phyloP scores from a whole-genome alignment of 352 stramenopile species.

The Phytophthora agathidicida region DNA sequence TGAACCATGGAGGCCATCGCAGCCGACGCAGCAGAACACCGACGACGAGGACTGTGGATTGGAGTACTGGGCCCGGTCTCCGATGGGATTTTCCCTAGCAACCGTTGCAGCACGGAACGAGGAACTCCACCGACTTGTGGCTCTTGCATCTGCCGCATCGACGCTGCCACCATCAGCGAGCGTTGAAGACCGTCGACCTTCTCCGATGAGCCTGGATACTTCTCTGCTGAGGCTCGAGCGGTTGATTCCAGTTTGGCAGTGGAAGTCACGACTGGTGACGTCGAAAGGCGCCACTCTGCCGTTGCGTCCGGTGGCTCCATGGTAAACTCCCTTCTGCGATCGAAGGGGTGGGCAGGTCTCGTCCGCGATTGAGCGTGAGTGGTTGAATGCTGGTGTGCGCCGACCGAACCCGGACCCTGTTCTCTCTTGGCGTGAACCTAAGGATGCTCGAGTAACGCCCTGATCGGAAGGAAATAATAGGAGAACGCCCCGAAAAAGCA shows the following conservation, averaged over 20 bases:
- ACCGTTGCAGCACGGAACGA: slow-evolving; percentile 33
- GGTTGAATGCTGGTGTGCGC: slow-evolving; percentile 29
- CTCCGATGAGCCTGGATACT: slow-evolving; percentile 29
- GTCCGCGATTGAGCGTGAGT: slow-evolving; percentile 25
- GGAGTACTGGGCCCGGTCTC: slow-evolving; percentile 14
- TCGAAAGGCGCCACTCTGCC: slow-evolving; percentile 20
- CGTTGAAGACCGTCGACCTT: slow-evolving; percentile 15
- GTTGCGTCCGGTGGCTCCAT: slow-evolving; percentile 31
- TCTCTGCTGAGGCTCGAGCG: slow-evolving; percentile 15
- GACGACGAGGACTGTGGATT: slow-evolving; percentile 34
- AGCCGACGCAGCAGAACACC: slow-evolving; percentile 41
- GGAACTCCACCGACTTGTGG: slow-evolving; percentile 34
- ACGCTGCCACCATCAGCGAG: slow-evolving; percentile 36
- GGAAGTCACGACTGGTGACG: slow-evolving; percentile 6
- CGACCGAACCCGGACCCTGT: background rate
- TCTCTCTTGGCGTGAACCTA: slow-evolving; percentile 19
- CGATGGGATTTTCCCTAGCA: slow-evolving; percentile 24
- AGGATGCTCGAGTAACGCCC: slow-evolving; percentile 27
- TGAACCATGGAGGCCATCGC: slow-evolving; percentile 36
- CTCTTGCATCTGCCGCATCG: slow-evolving; percentile 28
- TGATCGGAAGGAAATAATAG: slow-evolving; percentile 11
- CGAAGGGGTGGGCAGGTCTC: slow-evolving; percentile 33
- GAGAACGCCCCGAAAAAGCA: slow-evolving; percentile 29
- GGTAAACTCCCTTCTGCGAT: slow-evolving; percentile 39
- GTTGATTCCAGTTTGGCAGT: slow-evolving; percentile 32